Evolutionary conservation across 148 eudicot genomes (phyloP), one percentile per base, ranked within the genome.

Genomic region (Rhododendron kiyosumense): DNA sequence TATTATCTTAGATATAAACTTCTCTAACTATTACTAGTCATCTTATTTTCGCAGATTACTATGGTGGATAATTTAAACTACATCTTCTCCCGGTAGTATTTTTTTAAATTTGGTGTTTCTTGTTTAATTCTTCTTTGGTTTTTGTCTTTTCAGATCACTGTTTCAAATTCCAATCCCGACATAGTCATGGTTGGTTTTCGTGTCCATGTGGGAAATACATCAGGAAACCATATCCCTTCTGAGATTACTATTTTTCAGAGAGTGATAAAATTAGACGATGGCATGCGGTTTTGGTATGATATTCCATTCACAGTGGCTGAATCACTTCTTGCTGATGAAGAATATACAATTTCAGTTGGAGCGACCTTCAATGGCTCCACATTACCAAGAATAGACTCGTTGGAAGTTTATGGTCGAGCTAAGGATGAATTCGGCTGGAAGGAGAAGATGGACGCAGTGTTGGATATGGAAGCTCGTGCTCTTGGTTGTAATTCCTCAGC

Each of bases 401-500:
- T 97, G 86, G 99, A 97, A 89, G 93, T 97, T 85, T 97, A 97
- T 92, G 99, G 99, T 79, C 96, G 98, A 63, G 96, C 95, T 45
- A 97, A 97, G 90, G 99, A 97, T 88, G 99, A 97, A 81, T 97
- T 95, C 91, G 98, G 99, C 28, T 97, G 99, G 99, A 97, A 94
- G 83, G 99, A 95, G 91, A 97, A 97, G 91, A 94, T 97, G 98
- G 99, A 97, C 86, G 95, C 95, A 11, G 93, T 97, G 84, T 89
- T 97, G 87, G 96, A 95, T 89, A 94, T 97, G 95, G 99, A 97
- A 90, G 93, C 98, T 74, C 98, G 94, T 84, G 95, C 87, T 4
- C 95, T 97, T 88, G 98, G 98, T 85, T 86, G 90, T 87, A 92
- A 90, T 84, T 91, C 96, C 15, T 92, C 91, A 90, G 90, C 90